Evolutionary conservation across 805 yeast genomes (phyloP).

Genomic region (Nakazawaea ernobii): DNA sequence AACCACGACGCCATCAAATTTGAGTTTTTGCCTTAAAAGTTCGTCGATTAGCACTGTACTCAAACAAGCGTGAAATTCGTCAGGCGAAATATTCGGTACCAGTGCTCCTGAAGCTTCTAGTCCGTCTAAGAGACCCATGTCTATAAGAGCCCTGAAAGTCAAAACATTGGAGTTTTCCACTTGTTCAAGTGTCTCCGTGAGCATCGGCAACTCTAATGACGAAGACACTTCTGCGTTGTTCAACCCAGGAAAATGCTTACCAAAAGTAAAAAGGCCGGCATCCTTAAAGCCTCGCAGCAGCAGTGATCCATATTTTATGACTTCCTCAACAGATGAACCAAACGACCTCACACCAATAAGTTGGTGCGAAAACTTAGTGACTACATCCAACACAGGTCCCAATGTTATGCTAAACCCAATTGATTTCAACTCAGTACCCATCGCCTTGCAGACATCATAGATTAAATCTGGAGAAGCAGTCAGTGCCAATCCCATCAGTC

Average conservation of each 20-base stretch:
- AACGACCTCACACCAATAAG: constrained; percentile 55
- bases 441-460: constrained; percentile 45
- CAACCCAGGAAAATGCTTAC: constrained; percentile 64
- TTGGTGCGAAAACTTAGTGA: constrained; percentile 49
- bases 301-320: constrained; percentile 46
- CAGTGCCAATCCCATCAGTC: constrained; percentile 61
- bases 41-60: constrained; percentile 47
- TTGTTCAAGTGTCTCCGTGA: constrained; percentile 49
- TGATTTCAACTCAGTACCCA: constrained; percentile 45
- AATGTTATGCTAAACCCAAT: constrained; percentile 50
- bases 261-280: constrained; percentile 50
- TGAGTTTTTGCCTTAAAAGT: constrained; percentile 42
- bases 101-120: constrained; percentile 61
- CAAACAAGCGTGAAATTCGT: constrained; percentile 59
- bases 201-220: constrained; percentile 51
- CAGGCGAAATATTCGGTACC: constrained; percentile 53
- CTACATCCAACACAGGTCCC: constrained; percentile 61
- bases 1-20: constrained; percentile 51
- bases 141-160: constrained; percentile 45
- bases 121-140: constrained; percentile 42
- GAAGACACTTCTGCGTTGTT: constrained; percentile 58
- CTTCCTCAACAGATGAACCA: constrained; percentile 57
- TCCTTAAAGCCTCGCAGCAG: constrained; percentile 47
- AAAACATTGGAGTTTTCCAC: constrained; percentile 41
- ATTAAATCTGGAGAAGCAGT: constrained; percentile 44